These are phyloP conservation scores for Aquilaria malaccensis DNA, from an alignment of 345 rosid genomes.

Conservation along the genomic window DNA sequence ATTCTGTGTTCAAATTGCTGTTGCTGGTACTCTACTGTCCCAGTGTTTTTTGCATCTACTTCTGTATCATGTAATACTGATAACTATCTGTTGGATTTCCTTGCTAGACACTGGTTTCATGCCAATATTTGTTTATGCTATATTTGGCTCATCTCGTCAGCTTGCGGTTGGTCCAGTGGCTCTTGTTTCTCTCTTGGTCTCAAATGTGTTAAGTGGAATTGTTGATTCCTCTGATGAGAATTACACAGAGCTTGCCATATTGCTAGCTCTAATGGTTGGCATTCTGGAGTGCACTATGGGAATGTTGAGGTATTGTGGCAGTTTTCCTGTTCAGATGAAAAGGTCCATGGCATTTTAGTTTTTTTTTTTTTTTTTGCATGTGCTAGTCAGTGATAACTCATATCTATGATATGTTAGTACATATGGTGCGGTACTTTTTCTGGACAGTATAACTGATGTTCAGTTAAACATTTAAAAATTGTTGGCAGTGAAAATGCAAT, in stretches of 20 bases:
- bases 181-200: slow-evolving; percentile 94
- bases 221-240: slow-evolving; percentile 60
- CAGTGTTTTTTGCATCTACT: neutral
- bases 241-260: slow-evolving; percentile 86
- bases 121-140: slow-evolving; percentile 81
- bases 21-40: too few relatives aligned
- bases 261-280: slow-evolving; percentile 93
- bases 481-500: too few relatives aligned
- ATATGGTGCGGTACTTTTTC: too few relatives aligned
- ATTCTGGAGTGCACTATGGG: slow-evolving; percentile 91
- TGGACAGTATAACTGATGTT: too few relatives aligned
- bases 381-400: neutral
- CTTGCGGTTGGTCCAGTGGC: slow-evolving; percentile 99
- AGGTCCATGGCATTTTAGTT: neutral
- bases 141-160: slow-evolving; percentile 96
- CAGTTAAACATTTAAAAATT: too few relatives aligned
- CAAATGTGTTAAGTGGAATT: slow-evolving; percentile 69
- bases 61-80: neutral
- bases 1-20: too few relatives aligned
- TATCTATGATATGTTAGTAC: neutral
- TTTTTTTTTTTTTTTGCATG: neutral
- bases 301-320: slow-evolving; percentile 57
- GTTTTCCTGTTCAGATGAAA: slow-evolving; percentile 4
- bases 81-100: slow-evolving; percentile 18
- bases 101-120: slow-evolving; percentile 81